Percentiles rank a stretch among this genome's conserved stretches.
These are phyloP conservation scores for Tricharina praecox DNA, from an alignment of 495 filamentous ascomycete genomes.

Conservation along the genomic window DNA sequence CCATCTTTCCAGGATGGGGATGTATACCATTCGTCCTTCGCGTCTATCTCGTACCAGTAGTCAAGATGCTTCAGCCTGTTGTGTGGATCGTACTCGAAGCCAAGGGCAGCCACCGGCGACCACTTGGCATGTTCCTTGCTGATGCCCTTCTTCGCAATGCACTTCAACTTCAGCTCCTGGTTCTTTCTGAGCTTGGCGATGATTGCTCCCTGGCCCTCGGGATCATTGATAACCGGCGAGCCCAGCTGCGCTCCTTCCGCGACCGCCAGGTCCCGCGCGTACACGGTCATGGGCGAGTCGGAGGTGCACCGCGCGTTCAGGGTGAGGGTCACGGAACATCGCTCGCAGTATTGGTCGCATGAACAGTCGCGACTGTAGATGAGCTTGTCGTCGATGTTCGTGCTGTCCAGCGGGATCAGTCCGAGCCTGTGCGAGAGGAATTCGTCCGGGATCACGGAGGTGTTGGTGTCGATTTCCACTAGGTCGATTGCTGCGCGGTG, in stretches of 20 bases:
- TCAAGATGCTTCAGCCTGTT: constrained; percentile 81
- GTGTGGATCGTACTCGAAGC: constrained; percentile 94
- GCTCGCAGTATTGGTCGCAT: constrained; percentile 81
- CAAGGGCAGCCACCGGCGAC: constrained; percentile 78
- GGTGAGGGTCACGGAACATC: constrained; percentile 66
- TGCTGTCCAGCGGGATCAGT: constrained; percentile 71
- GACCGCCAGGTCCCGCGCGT: constrained; percentile 68
- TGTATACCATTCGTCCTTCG: constrained; percentile 74
- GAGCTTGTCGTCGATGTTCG: constrained; percentile 63
- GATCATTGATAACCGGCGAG: constrained; percentile 69
- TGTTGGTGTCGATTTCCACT: constrained; percentile 83
- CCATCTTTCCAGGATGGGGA: too few relatives aligned
- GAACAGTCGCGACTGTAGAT: constrained; percentile 89
- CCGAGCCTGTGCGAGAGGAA: constrained; percentile 88
- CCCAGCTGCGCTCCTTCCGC: constrained; percentile 45
- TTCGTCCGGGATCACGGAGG: constrained; percentile 85
- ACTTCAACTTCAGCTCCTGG: constrained; percentile 75
- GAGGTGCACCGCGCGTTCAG: constrained; percentile 69
- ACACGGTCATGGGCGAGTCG: constrained; percentile 74
- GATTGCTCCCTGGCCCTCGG: constrained; percentile 58
- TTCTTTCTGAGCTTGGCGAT: constrained; percentile 77
- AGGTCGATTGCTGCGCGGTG: constrained; percentile 71
- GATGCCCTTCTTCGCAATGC: constrained; percentile 94
- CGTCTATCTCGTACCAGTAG: constrained; percentile 83
- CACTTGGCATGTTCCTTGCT: constrained; percentile 98